Conservation (phyloP, 2,329 filamentous ascomycete genomes). For the Cladosporium colombiae region DNA sequence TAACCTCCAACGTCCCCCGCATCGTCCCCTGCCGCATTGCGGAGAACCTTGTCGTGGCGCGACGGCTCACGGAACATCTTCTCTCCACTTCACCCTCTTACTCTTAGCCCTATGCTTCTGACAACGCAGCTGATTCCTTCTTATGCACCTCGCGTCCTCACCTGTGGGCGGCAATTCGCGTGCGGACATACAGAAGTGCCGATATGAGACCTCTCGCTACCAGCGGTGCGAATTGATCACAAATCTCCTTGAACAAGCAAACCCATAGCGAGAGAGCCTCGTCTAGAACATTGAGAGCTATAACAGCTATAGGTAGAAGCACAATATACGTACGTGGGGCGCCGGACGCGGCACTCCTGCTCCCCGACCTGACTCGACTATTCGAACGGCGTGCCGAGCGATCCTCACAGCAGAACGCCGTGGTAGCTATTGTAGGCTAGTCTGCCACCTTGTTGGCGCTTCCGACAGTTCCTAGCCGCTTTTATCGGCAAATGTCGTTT, state of each 20-base stretch:
- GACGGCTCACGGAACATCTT: conserved; percentile 12
- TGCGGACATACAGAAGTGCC: conserved; percentile 1
- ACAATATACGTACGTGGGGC: conserved; percentile 3
- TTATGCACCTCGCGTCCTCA: neutral
- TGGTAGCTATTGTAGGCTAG: neutral
- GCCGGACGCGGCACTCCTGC: conserved; percentile 2
- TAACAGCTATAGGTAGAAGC: neutral
- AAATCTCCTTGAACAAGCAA: neutral
- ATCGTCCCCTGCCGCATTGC: conserved; percentile 1
- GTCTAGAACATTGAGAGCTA: neutral
- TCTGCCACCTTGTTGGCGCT: neutral
- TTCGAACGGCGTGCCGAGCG: neutral
- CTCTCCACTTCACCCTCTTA: conserved; percentile 12
- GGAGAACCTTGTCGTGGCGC: conserved; percentile 18
- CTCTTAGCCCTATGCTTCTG: neutral
- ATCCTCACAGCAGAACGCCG: neutral
- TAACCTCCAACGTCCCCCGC: conserved; percentile 14
- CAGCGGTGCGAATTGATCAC: neutral
- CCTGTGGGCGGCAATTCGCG: neutral
- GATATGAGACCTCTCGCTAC: neutral
- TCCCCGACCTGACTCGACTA: conserved; percentile 1
- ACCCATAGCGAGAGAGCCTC: neutral
- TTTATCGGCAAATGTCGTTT: neutral
- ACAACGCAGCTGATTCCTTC: neutral
- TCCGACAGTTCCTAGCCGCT: neutral